Base-by-base conservation (phyloP, 2,329 filamentous ascomycete genomes). In the Fusarium tuaranense region DNA sequence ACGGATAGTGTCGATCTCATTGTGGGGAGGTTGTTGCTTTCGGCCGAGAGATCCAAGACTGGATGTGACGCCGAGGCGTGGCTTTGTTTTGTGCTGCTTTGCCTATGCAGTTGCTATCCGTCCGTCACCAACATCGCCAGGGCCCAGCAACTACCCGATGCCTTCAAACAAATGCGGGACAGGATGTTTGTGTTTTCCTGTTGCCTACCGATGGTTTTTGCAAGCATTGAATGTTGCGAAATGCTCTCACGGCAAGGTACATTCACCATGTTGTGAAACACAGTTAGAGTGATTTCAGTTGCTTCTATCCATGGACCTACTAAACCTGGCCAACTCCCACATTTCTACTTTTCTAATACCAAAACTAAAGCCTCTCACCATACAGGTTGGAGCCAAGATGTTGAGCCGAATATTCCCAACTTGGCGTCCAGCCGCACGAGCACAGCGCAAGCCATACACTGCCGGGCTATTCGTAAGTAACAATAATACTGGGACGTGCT, bases 391-490 rank as follows among this genome's bases (percentile, higher is more conserved):
- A 65, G 57, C 12, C 38, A 61, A 63, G 9, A 74, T 57, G 34
- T 39, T 65, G 14, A 12, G 14, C 16, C 59, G 7, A 7, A 55
- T 27, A 41, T 53, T 34, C 14, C 70, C n/a, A 13, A 34, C 25
- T 14, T 67, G 48, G 36, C 46, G 38, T 8, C 36, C 7, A 48
- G 59, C 36, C 25, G 18, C 27, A 44, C 39, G 32, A 25, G 4
- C 38, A 53, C 32, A 27, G 12, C 65, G 2, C 1, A 53, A 53
- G 48, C 18, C 36, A 27, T 34, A 60, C 32, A 32, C 32, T 32
- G 32, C 32, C 4, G 32, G 4, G 10, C 32, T 32, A 9, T 12
- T 9, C 9, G 73, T 72, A 65, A 70, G 66, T 25, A 30, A 51
- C 4, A 22, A 22, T 22, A 22, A 22, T 22, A 22, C 22, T 22